These are phyloP conservation scores for Lomentospora prolificans DNA, from an alignment of 2,329 filamentous ascomycete genomes.

Conservation along the genomic window DNA sequence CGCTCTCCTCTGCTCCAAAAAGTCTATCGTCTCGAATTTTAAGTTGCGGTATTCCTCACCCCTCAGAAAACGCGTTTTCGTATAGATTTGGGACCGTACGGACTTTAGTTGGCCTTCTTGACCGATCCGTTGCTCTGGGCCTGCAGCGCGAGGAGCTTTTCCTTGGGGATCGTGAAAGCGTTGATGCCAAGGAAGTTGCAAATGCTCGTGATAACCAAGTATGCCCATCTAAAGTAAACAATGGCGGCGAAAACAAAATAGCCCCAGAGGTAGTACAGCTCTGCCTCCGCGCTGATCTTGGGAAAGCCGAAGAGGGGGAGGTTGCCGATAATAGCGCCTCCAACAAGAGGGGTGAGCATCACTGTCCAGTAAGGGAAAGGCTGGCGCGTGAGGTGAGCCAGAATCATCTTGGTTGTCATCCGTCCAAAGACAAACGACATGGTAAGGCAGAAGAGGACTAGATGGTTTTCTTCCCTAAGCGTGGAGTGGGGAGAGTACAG, in stretches of 20 bases:
- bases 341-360: conserved; percentile 77
- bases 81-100: no score
- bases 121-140: conserved; percentile 11
- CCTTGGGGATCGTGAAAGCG: conserved; percentile 72
- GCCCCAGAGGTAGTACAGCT: conserved; percentile 71
- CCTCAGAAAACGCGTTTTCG: no score
- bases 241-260: conserved; percentile 77
- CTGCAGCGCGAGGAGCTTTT: conserved; percentile 48
- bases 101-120: conserved; percentile 7
- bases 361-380: conserved; percentile 96
- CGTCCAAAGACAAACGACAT: conserved; percentile 96
- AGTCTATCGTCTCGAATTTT: not conserved
- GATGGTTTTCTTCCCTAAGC: conserved; percentile 71
- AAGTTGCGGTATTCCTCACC: no score
- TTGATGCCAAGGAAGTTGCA: conserved; percentile 90
- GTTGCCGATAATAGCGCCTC: conserved; percentile 75
- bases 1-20: no score
- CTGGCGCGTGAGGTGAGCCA: conserved; percentile 86
- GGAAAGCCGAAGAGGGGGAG: conserved; percentile 66
- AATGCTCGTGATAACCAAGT: conserved; percentile 81
- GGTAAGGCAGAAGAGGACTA: conserved; percentile 84
- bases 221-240: conserved; percentile 91
- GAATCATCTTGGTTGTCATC: conserved; percentile 98
- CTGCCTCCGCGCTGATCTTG: conserved; percentile 52
- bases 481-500: conserved; percentile 81